Conservation (phyloP, 139 green algal species). For the Gonium pectorale region DNA sequence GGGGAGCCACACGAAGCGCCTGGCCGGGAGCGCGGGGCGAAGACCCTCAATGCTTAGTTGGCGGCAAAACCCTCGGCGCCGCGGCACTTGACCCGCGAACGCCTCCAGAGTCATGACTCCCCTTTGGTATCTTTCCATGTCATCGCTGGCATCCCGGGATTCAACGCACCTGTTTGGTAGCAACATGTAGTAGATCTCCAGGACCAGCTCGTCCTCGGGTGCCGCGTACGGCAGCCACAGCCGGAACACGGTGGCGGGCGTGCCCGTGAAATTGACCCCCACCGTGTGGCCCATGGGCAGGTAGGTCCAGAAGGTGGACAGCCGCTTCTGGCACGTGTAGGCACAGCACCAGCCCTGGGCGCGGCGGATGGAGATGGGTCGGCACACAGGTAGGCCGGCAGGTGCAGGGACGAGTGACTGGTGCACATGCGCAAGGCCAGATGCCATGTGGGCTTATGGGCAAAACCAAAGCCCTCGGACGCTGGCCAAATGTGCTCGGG, state of each 20-base stretch:
- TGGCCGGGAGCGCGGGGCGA: neutral
- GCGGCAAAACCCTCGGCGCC: neutral
- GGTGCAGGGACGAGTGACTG: too few relatives aligned
- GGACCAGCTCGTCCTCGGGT: constrained; percentile 41
- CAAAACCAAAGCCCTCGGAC: too few relatives aligned
- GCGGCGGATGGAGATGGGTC: neutral
- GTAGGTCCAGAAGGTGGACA: constrained; percentile 65
- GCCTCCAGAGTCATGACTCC: neutral
- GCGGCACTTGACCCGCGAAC: neutral
- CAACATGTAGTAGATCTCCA: constrained; percentile 50
- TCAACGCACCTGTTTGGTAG: constrained; percentile 25
- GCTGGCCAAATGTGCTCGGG: neutral
- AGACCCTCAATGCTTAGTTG: neutral
- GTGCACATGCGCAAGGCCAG: constrained; percentile 45
- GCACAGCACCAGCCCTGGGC: constrained; percentile 71
- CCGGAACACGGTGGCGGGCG: constrained; percentile 40
- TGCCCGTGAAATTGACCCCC: constrained; percentile 56
- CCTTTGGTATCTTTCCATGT: neutral
- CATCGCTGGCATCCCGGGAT: constrained; percentile 34
- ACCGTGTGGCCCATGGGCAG: constrained; percentile 43
- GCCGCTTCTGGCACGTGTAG: constrained; percentile 54
- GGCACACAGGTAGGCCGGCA: neutral
- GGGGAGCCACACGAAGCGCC: constrained; percentile 13
- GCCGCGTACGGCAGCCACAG: constrained; percentile 57
- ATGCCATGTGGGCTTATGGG: too few relatives aligned